Base-by-base conservation (phyloP, 306 rosid species). In the Rubus idaeus region DNA sequence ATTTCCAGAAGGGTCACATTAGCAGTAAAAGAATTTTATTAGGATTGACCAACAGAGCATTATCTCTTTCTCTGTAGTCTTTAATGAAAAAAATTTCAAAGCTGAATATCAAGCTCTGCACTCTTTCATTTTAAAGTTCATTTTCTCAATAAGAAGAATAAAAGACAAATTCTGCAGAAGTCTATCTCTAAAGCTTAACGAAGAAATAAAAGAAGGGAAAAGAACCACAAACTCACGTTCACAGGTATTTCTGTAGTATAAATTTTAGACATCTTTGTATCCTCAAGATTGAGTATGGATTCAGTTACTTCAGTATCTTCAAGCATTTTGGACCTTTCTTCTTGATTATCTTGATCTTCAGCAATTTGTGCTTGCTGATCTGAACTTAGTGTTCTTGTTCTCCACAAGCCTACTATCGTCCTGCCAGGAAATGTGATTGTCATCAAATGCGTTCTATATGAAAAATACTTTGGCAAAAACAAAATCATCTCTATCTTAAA, bases 351-450 rank as follows among this genome's bases (percentile, higher is more conserved):
- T n/a, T 72, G 87, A 41, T 80, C 90, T 79, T 83, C 93, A 13
- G 83, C 56, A 68, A 83, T 74, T 53, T 84, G 84, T 62, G 84
- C 87, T 84, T 83, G 89, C 82, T 82, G 91, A 70, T 85, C 84
- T 4, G 88, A 87, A 75, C 74, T 70, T 41, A 78, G 64, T 30
- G 83, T 79, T 87, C 97, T 86, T 50, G 93, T 77, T 76, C 92
- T 92, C 98, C 98, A 92, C 85, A 94, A 80, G 20, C 88, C 95
- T 83, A 78, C 84, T 65, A 92, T 88, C 57, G 91, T 92, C 84
- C 98, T 91, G 80, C 75, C 78, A 67, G 56, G 53, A 70, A 75
- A 77, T 55, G 53, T n/a, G 63, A 57, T 63, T 49, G 75, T 71
- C 42, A 7, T 72, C 65, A 81, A 74, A 64, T 10, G 5, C 65